These are phyloP conservation scores for Wickerhamiella alocasiicola DNA, from an alignment of 805 yeast species.

Conservation along the genomic window DNA sequence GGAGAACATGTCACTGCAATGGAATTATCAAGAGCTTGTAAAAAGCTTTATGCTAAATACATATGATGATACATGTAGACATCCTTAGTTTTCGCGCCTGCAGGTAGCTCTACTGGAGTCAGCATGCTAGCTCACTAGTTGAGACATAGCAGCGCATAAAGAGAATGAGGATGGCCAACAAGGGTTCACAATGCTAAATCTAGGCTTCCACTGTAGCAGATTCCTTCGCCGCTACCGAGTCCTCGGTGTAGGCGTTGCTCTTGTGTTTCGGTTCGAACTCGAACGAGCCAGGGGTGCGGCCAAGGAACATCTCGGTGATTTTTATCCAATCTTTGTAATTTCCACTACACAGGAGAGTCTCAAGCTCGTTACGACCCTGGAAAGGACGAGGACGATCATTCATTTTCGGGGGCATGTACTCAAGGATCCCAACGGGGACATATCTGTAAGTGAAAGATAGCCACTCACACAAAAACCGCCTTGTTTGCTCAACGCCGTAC, in stretches of 20 bases:
- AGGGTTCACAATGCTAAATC: too few species aligned
- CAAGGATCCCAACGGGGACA: constrained; percentile 87
- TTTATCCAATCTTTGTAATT: constrained; percentile 94
- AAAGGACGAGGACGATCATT: constrained; percentile 92
- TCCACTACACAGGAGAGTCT: constrained; percentile 71
- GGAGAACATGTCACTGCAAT: too few species aligned
- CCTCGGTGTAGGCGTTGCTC: constrained; percentile 80
- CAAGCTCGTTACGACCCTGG: constrained; percentile 87
- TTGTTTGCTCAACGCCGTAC: constrained; percentile 75
- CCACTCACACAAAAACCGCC: constrained; percentile 89
- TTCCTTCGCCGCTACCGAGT: too few species aligned
- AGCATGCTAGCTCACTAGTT: too few species aligned
- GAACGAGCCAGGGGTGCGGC: constrained; percentile 65
- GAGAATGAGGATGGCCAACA: too few species aligned
- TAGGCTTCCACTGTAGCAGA: too few species aligned
- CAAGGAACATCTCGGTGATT: constrained; percentile 87
- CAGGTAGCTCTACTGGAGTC: too few species aligned
- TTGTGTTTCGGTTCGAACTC: constrained; percentile 88
- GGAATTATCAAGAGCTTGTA: too few species aligned
- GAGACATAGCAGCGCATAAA: too few species aligned
- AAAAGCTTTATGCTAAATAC: too few species aligned
- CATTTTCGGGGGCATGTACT: constrained; percentile 71
- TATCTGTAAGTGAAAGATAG: constrained; percentile 88
- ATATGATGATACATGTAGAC: too few species aligned
- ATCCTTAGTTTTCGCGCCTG: too few species aligned